Evolutionary conservation across 1,284 basidiomycete species (phyloP).

Genomic region (Ceratobasidium sp.): DNA sequence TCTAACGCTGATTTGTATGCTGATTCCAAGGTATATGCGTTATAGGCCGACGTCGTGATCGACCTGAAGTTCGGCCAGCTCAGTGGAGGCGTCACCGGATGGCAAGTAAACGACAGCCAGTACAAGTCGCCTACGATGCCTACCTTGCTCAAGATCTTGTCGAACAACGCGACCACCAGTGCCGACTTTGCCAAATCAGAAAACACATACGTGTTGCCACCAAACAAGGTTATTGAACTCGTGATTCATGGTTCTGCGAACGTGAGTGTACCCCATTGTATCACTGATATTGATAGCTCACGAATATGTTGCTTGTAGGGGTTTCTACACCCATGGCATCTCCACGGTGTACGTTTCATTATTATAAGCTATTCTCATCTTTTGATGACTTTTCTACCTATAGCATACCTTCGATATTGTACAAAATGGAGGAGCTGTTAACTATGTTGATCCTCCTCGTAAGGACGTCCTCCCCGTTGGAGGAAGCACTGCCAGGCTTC

Average conservation of each 20-base stretch:
- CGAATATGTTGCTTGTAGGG: constrained; percentile 10
- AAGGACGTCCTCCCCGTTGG: constrained; percentile 57
- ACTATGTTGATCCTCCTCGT: constrained; percentile 59
- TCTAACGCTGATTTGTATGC: background rate
- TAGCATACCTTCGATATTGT: constrained; percentile 59
- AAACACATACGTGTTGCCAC: constrained; percentile 28
- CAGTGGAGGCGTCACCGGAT: constrained; percentile 28
- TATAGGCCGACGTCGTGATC: constrained; percentile 24
- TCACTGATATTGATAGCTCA: too few species aligned
- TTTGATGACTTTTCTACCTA: background rate
- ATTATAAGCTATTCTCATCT: background rate
- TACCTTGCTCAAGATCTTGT: constrained; percentile 33
- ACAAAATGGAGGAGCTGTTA: constrained; percentile 56
- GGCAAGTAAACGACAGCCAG: constrained; percentile 39
- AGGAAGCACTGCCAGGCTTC: constrained; percentile 57
- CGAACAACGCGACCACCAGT: constrained; percentile 38
- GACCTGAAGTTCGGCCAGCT: constrained; percentile 27
- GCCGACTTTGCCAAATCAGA: constrained; percentile 23
- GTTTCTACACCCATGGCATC: constrained; percentile 40
- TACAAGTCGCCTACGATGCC: constrained; percentile 33
- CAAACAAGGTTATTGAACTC: constrained; percentile 42
- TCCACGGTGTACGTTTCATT: constrained; percentile 27
- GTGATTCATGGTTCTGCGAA: constrained; percentile 27
- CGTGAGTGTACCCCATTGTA: background rate
- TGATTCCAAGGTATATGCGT: background rate